Conservation (phyloP, 2,329 filamentous ascomycete genomes). For the Cercospora sp. region DNA sequence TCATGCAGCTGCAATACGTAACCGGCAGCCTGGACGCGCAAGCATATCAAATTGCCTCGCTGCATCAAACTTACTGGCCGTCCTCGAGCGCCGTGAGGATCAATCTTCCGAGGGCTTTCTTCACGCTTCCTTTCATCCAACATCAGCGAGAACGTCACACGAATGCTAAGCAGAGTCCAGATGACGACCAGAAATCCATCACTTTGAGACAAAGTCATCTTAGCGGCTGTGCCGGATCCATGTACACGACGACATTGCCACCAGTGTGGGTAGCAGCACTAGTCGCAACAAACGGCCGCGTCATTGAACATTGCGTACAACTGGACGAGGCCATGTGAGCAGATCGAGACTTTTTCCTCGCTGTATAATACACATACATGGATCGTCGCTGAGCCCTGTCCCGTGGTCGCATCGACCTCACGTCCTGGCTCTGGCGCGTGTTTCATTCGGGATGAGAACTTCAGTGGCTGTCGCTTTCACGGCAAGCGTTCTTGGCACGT, state of each 20-base stretch:
- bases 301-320: conserved; percentile 13
- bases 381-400: conserved; percentile 5
- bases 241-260: conserved; percentile 12
- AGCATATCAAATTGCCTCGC: neutral
- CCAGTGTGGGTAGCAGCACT: conserved; percentile 3
- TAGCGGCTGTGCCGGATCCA: conserved; percentile 4
- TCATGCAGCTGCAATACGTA: conserved; percentile 3
- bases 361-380: conserved; percentile 1
- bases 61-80: neutral
- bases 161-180: neutral
- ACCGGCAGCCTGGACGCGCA: neutral
- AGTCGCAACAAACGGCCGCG: conserved; percentile 11
- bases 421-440: neutral
- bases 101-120: neutral
- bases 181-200: neutral
- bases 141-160: neutral
- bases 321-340: conserved; percentile 2
- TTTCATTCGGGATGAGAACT: conserved; percentile 9
- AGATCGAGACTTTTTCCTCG: conserved; percentile 7
- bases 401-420: neutral
- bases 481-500: conserved; percentile 28
- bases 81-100: neutral
- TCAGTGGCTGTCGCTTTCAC: conserved; percentile 31
- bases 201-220: neutral
- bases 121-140: neutral